Evolutionary conservation across 192 early-diverging fungal species (phyloP).

Genomic region (Podila clonocystis): DNA sequence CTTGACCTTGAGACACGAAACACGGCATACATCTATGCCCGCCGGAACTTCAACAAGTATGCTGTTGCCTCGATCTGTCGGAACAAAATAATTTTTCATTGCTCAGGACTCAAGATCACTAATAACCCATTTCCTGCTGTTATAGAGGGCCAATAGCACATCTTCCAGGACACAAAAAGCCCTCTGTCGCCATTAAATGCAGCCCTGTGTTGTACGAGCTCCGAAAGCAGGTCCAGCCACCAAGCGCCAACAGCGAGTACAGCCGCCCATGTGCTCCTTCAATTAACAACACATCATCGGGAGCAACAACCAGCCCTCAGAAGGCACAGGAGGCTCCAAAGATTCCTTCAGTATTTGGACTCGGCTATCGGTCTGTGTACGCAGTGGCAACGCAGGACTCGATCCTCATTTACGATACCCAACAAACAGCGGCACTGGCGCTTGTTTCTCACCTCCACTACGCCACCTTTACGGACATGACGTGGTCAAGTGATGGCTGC

Average conservation of each 20-base stretch:
- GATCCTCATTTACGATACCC: conserved; percentile 89
- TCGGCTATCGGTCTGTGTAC: conserved; percentile 84
- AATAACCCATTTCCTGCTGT: not conserved
- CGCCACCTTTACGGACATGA: conserved; percentile 87
- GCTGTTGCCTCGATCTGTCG: conserved; percentile 4
- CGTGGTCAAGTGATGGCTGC: conserved; percentile 85
- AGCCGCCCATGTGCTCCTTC: not conserved
- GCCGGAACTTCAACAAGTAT: conserved; percentile 65
- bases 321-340: not conserved
- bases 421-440: conserved; percentile 74
- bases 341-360: conserved; percentile 43
- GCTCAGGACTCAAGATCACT: not conserved
- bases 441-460: conserved; percentile 86
- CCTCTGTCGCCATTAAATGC: conserved; percentile 83
- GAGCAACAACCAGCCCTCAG: conserved; percentile 12
- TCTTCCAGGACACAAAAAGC: conserved; percentile 77
- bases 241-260: conserved; percentile 9
- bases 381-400: conserved; percentile 88
- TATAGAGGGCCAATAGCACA: conserved; percentile 72
- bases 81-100: not conserved
- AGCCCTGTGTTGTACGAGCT: conserved; percentile 66
- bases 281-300: conserved; percentile 2
- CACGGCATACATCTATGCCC: conserved; percentile 72
- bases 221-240: conserved; percentile 21
- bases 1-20: conserved; percentile 59